phyloP scores from a whole-genome alignment of 2,329 filamentous ascomycete species.

The Graphiopsis chlorocephala region DNA sequence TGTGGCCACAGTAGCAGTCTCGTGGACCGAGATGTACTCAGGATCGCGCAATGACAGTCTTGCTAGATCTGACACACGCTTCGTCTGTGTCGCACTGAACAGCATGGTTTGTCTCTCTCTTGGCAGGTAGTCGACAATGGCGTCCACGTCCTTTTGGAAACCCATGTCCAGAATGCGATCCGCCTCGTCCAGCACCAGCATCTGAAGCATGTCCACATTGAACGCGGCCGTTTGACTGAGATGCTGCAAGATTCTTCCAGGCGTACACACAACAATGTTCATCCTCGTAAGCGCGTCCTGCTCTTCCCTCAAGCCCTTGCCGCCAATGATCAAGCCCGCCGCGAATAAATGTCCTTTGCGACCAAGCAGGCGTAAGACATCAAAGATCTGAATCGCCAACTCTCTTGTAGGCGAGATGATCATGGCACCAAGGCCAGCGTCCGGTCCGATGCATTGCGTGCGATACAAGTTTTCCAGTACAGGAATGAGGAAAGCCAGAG shows the following conservation, averaged over 20 bases:
- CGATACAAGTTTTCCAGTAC: conserved; percentile 91
- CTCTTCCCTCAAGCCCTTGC: conserved; percentile 85
- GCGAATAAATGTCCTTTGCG: conserved; percentile 81
- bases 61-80: conserved; percentile 86
- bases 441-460: conserved; percentile 81
- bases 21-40: conserved; percentile 93
- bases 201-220: conserved; percentile 84
- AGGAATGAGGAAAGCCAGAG: conserved; percentile 85
- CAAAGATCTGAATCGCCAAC: conserved; percentile 93
- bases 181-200: conserved; percentile 91
- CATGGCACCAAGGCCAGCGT: conserved; percentile 81
- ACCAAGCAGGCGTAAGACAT: conserved; percentile 86
- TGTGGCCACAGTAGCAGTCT: conserved; percentile 74
- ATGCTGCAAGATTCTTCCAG: conserved; percentile 91
- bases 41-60: conserved; percentile 84
- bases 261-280: conserved; percentile 97
- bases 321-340: conserved; percentile 88
- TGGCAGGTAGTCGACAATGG: conserved; percentile 87
- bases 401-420: conserved; percentile 94
- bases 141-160: conserved; percentile 86
- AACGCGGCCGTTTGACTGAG: conserved; percentile 89
- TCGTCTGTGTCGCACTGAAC: conserved; percentile 95
- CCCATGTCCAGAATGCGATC: conserved; percentile 98
- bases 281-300: conserved; percentile 80
- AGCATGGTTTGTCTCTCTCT: conserved; percentile 83